phyloP scores from a whole-genome alignment of 768 basidiomycete species.

The Panus rudis region DNA sequence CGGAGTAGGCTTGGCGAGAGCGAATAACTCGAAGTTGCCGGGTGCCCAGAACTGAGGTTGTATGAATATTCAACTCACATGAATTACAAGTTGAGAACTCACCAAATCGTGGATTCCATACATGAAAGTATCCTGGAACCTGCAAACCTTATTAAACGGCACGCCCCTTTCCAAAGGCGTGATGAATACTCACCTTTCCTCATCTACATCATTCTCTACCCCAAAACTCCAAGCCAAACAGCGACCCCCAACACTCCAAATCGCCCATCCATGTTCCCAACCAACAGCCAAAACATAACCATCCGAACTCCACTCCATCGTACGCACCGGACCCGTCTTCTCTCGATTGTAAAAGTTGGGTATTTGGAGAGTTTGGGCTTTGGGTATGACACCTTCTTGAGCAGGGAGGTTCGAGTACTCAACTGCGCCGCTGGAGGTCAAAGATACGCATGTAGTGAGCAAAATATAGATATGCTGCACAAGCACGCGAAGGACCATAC shows the following conservation, averaged over 20 bases:
- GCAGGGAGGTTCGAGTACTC: conserved; percentile 66
- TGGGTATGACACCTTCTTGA: conserved; percentile 47
- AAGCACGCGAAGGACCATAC: conserved; percentile 28
- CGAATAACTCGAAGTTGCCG: conserved; percentile 84
- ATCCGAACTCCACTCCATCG: conserved; percentile 91
- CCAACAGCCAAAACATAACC: conserved; percentile 93
- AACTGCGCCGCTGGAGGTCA: conserved; percentile 47
- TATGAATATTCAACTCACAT: conserved; percentile 4
- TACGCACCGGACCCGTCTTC: conserved; percentile 50
- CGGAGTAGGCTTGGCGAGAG: conserved; percentile 51
- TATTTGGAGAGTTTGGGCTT: conserved; percentile 55
- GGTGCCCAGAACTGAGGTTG: conserved; percentile 82
- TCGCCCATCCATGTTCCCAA: conserved; percentile 84
- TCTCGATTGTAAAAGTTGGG: conserved; percentile 53
- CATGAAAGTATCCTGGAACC: conserved; percentile 83
- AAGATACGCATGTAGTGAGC: conserved; percentile 1
- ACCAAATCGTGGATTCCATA: conserved; percentile 71
- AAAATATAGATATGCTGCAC: conserved; percentile 8
- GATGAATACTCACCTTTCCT: conserved; percentile 32
- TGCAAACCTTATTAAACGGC: conserved; percentile 14
- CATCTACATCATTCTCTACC: conserved; percentile 54
- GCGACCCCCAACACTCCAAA: conserved; percentile 85
- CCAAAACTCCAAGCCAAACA: conserved; percentile 77
- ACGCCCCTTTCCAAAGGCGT: conserved; percentile 2
- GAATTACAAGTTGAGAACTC: conserved; percentile 19